phyloP scores from a whole-genome alignment of 225 moss, liverwort and hornwort genomes.

The Physcomitrellopsis africana region DNA sequence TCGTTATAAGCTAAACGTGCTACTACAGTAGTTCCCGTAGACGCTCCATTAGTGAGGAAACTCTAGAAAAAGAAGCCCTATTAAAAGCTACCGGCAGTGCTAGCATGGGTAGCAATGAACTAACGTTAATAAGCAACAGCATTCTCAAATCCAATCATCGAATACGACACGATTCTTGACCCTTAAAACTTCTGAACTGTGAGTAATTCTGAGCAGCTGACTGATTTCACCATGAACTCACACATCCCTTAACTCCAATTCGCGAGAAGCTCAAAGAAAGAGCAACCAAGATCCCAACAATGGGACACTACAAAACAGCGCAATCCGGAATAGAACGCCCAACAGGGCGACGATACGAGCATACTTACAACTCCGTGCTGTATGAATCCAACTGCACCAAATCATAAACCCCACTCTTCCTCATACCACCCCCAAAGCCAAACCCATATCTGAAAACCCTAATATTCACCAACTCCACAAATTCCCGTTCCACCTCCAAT shows the following conservation, averaged over 20 bases:
- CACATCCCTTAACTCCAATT: constrained; percentile 38
- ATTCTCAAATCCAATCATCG: not conserved
- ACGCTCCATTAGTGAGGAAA: not conserved
- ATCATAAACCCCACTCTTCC: not conserved
- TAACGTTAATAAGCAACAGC: not conserved
- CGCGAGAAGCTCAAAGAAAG: constrained; percentile 15
- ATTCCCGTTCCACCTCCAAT: constrained; percentile 2
- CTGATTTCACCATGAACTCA: constrained; percentile 20
- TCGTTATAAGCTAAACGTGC: not conserved
- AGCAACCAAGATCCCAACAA: constrained; percentile 1
- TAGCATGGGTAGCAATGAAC: constrained; percentile 13
- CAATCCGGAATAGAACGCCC: constrained; percentile 5
- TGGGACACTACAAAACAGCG: not conserved
- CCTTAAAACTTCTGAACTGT: constrained; percentile 1
- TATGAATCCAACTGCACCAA: constrained; percentile 6
- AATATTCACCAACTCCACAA: not conserved
- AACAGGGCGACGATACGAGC: not conserved
- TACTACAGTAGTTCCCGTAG: not conserved
- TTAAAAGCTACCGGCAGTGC: constrained; percentile 7
- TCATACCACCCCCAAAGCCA: not conserved
- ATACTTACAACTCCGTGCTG: not conserved
- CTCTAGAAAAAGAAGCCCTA: not conserved
- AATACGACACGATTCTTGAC: not conserved
- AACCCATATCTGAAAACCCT: not conserved
- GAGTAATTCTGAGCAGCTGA: constrained; percentile 15